Evolutionary conservation across 768 basidiomycete genomes (phyloP).

Genomic region (Tylopilus sp.): DNA sequence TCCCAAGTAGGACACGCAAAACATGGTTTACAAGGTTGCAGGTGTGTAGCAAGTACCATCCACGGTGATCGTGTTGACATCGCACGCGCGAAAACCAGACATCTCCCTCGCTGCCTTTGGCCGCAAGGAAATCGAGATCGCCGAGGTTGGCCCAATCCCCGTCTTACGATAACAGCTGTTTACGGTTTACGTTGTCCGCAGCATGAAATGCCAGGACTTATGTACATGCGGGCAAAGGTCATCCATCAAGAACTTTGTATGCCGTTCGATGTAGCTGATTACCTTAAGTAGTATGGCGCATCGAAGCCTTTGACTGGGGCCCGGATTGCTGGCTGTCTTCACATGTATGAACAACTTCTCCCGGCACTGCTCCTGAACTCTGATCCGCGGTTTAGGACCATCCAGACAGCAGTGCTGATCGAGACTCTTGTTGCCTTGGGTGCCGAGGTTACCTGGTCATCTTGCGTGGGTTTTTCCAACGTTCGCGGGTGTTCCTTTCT

Average conservation of each 20-base stretch:
- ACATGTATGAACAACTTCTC: constrained; percentile 63
- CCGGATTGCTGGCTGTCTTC: constrained; percentile 95
- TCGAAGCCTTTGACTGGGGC: constrained; percentile 89
- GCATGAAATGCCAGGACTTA: constrained; percentile 96
- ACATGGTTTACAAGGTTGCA: constrained; percentile 89
- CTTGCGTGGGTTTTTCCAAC: constrained; percentile 62
- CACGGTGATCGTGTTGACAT: not conserved
- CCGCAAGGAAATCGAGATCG: constrained; percentile 99
- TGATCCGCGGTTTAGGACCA: constrained; percentile 65
- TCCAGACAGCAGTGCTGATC: constrained; percentile 97
- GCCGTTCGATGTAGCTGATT: constrained; percentile 12
- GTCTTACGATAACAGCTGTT: constrained; percentile 12
- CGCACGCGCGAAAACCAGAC: constrained; percentile 43
- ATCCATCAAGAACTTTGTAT: not conserved
- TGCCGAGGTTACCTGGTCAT: constrained; percentile 98
- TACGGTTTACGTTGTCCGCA: constrained; percentile 30
- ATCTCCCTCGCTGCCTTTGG: constrained; percentile 98
- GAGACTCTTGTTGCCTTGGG: constrained; percentile 95
- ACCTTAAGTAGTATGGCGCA: constrained; percentile 58
- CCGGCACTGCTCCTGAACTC: not conserved
- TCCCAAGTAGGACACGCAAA: constrained; percentile 17
- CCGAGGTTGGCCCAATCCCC: constrained; percentile 64
- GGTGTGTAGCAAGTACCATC: constrained; percentile 41
- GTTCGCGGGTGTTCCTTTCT: not conserved
- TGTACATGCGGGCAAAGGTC: constrained; percentile 89